Evolutionary conservation across 352 stramenopile genomes (phyloP), one percentile per base, ranked within the genome.

Genomic region (Globisporangium rhizosaccharum): DNA sequence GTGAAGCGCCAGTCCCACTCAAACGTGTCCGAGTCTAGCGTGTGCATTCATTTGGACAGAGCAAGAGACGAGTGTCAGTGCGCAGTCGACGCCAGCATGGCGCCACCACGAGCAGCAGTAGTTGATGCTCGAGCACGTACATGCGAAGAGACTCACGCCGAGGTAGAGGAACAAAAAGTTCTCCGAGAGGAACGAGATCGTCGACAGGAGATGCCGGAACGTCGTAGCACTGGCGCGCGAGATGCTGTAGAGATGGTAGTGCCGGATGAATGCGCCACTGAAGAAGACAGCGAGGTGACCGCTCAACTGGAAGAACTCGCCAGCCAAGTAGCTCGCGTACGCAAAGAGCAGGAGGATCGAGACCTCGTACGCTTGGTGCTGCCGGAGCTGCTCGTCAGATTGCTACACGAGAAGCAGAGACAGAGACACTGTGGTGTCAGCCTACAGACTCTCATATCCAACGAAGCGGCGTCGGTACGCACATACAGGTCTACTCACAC

Each of bases 241-340:
- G 50, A 90, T 81, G 54, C 73, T 90, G 65, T 86, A 76, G 65
- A 87, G 72, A 68, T 90, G 80, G 56, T 90, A 90, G 55, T 90
- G 80, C 3, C 76, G 68, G 37, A 90, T 88, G 37, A 89, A 84
- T 0, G 85, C 79, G 12, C 81, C 91, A 42, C 85, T 95, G 65
- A 98, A 97, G 51, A 98, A 90, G 23, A 98, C 94, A 0, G 83
- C 82, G 18, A 98, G 72, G 20, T 98, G 93, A 28, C 94, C 92
- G 52, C 82, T 94, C 14, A 95, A 65, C 0, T 85, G 56, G 33
- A 75, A 76, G 23, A 86, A 54, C 48, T 94, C 81, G 25, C 71
- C 79, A 0, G 80, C 71, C 49, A 96, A 62, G 57, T 91, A 92
- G 50, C 77, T 88, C 26, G 75, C 72, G 61, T 94, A 91, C 25